Percentiles rank a stretch among this genome's conserved stretches.
Evolutionary conservation across 2,329 filamentous ascomycete genomes (phyloP).

Genomic region (Mycosphaerella sp.): DNA sequence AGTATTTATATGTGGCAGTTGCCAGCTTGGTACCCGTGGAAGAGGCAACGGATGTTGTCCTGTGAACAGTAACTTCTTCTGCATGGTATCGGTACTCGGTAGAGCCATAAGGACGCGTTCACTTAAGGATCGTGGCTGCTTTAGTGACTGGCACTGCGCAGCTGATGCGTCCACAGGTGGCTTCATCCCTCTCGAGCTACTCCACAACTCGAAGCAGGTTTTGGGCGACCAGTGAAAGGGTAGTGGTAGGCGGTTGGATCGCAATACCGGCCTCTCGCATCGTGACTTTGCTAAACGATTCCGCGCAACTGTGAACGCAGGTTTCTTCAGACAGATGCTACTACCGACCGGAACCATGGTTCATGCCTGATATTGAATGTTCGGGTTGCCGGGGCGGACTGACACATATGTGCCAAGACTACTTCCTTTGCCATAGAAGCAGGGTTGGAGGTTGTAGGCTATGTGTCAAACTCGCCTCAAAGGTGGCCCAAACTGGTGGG

Average conservation of each 20-base stretch:
- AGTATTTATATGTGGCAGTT: background rate
- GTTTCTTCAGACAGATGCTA: background rate
- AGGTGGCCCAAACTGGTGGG: background rate
- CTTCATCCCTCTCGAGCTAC: background rate
- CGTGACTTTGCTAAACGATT: background rate
- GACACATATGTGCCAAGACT: background rate
- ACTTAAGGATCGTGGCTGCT: background rate
- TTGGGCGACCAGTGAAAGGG: background rate
- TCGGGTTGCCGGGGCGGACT: background rate
- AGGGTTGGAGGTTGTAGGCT: background rate
- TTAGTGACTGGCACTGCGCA: background rate
- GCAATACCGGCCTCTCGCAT: background rate
- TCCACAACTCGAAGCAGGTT: background rate
- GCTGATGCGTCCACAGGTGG: background rate
- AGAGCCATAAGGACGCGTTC: background rate
- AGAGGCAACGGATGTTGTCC: constrained; percentile 6
- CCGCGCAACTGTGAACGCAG: background rate
- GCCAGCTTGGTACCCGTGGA: background rate
- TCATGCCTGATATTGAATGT: background rate
- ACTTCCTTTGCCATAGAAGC: no score
- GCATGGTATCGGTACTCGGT: background rate
- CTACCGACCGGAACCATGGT: background rate
- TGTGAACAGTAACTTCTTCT: constrained; percentile 4
- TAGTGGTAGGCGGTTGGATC: background rate
- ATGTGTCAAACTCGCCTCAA: background rate